Conservation (phyloP, 73 alveolate genomes). For the Blepharisma japonicum region DNA sequence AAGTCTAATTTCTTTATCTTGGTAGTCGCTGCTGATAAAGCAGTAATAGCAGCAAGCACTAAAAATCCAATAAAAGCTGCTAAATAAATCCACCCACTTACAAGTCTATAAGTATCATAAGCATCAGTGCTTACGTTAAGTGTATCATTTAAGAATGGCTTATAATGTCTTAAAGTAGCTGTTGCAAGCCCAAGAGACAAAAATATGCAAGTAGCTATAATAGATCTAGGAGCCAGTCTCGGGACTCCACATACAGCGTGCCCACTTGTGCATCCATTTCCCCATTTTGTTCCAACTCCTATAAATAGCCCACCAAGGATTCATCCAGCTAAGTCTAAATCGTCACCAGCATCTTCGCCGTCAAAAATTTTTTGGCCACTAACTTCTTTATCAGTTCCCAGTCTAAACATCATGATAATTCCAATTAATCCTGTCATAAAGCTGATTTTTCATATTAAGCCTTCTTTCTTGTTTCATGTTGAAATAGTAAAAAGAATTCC, state of each 20-base stretch:
- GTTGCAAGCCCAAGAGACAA: constrained; percentile 68
- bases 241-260: constrained; percentile 99
- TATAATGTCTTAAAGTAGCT: constrained; percentile 40
- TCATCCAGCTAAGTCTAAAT: constrained; percentile 62
- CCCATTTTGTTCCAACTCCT: constrained; percentile 93
- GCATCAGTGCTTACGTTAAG: background rate
- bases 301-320: constrained; percentile 83
- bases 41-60: background rate
- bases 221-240: constrained; percentile 74
- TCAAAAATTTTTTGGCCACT: constrained; percentile 44
- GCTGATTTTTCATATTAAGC: constrained; percentile 47
- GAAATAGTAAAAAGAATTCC: constrained; percentile 59
- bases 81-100: background rate
- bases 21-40: too few relatives aligned
- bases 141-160: background rate
- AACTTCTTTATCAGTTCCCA: constrained; percentile 38
- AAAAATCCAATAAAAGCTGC: background rate
- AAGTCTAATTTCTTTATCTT: background rate
- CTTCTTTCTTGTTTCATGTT: constrained; percentile 39
- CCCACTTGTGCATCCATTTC: constrained; percentile 97
- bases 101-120: background rate
- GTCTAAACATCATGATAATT: background rate
- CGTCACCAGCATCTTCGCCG: constrained; percentile 41
- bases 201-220: constrained; percentile 65
- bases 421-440: constrained; percentile 39